Percentiles rank a stretch among this genome's conserved stretches.
These are phyloP conservation scores for Penicillium simplicissimum DNA, from an alignment of 495 filamentous ascomycete species.

Conservation along the genomic window DNA sequence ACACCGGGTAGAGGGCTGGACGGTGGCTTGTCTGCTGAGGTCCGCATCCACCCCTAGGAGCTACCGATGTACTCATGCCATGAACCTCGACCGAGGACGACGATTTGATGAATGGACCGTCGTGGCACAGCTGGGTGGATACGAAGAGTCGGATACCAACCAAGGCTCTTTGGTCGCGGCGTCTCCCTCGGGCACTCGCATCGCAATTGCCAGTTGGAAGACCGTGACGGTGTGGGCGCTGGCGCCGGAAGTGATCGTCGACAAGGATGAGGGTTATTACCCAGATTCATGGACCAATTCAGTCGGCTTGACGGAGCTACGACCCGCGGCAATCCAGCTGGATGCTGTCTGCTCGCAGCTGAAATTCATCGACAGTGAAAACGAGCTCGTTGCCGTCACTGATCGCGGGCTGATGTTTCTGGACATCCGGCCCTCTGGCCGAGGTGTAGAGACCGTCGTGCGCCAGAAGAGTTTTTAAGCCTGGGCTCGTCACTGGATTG, in stretches of 20 bases:
- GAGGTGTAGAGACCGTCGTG: slow-evolving; percentile 4
- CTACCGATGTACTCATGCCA: slow-evolving; percentile 35
- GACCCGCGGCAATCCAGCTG: slow-evolving; percentile 35
- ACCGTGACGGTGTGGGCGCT: slow-evolving; percentile 48
- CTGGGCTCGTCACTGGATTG: background rate
- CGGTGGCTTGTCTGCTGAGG: slow-evolving; percentile 43
- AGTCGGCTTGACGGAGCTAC: slow-evolving; percentile 31
- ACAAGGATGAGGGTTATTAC: slow-evolving; percentile 31
- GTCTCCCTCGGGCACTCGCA: slow-evolving; percentile 38
- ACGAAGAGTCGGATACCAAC: slow-evolving; percentile 35
- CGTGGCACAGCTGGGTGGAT: slow-evolving; percentile 46
- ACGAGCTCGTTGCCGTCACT: slow-evolving; percentile 47
- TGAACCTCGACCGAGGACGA: slow-evolving; percentile 47
- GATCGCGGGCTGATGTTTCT: slow-evolving; percentile 48
- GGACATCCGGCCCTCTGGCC: slow-evolving; percentile 32
- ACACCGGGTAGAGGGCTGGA: slow-evolving; percentile 41
- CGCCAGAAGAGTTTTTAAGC: background rate
- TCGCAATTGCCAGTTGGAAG: slow-evolving; percentile 51
- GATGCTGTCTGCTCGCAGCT: slow-evolving; percentile 47
- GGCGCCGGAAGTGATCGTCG: slow-evolving; percentile 38
- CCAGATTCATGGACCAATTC: slow-evolving; percentile 27
- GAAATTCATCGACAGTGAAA: slow-evolving; percentile 38
- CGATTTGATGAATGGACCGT: slow-evolving; percentile 38
- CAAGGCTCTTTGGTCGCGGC: slow-evolving; percentile 46
- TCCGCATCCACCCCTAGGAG: slow-evolving; percentile 30